These are phyloP conservation scores for Ascochyta koolunga DNA, from an alignment of 2,329 filamentous ascomycete genomes.

Conservation along the genomic window DNA sequence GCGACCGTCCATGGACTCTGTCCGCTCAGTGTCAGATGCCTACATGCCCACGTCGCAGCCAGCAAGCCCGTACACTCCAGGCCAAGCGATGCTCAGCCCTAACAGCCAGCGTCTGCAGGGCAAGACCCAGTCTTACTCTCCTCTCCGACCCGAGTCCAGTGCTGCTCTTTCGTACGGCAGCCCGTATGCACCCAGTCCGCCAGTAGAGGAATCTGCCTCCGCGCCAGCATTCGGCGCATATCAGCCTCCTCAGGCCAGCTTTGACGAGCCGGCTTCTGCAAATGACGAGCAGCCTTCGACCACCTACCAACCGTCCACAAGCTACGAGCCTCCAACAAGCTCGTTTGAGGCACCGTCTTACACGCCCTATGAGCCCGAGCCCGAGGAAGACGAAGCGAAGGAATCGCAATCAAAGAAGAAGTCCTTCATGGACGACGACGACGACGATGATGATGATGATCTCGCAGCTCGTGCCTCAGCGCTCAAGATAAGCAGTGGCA, in stretches of 20 bases:
- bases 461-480: slow-evolving; percentile 59
- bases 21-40: slow-evolving; percentile 37
- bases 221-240: slow-evolving; percentile 35
- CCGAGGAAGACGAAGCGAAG: slow-evolving; percentile 54
- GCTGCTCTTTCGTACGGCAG: slow-evolving; percentile 34
- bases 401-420: slow-evolving; percentile 65
- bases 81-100: slow-evolving; percentile 40
- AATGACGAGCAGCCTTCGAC: slow-evolving; percentile 18
- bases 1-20: slow-evolving; percentile 48
- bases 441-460: slow-evolving; percentile 79
- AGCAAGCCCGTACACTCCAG: slow-evolving; percentile 38
- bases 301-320: slow-evolving; percentile 39
- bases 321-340: slow-evolving; percentile 37
- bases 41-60: slow-evolving; percentile 37
- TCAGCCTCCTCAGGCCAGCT: slow-evolving; percentile 34
- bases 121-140: slow-evolving; percentile 42
- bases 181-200: slow-evolving; percentile 40
- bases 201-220: slow-evolving; percentile 26
- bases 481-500: slow-evolving; percentile 46
- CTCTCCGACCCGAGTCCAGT: slow-evolving; percentile 36
- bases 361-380: slow-evolving; percentile 57
- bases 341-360: slow-evolving; percentile 47
- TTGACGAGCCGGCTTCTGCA: slow-evolving; percentile 24
- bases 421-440: slow-evolving; percentile 81
- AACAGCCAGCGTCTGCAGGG: slow-evolving; percentile 28